Percentiles rank a stretch among this genome's conserved stretches.
Evolutionary conservation across 2,329 filamentous ascomycete species (phyloP).

Genomic region (Septoria linicola): DNA sequence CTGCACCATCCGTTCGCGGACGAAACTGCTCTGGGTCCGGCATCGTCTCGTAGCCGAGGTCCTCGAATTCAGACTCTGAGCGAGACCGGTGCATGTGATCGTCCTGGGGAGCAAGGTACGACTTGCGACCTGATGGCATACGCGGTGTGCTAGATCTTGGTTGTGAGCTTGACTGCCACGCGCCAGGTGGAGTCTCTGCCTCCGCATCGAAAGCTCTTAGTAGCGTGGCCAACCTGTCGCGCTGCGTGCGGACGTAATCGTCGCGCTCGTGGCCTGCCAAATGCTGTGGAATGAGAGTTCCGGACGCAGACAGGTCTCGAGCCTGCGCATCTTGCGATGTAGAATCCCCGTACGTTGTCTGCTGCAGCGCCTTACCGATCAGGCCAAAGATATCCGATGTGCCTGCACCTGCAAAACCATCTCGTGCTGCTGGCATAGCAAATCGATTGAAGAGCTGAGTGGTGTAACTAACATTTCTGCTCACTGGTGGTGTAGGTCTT

Average conservation of each 20-base stretch:
- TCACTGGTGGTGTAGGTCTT: conserved; percentile 49
- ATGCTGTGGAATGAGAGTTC: conserved; percentile 67
- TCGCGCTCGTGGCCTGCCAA: conserved; percentile 69
- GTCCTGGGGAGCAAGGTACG: conserved; percentile 29
- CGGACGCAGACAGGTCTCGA: conserved; percentile 56
- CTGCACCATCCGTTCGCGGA: conserved; percentile 13
- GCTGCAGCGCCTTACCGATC: conserved; percentile 70
- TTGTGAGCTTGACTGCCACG: conserved; percentile 24
- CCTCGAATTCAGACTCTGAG: conserved; percentile 83
- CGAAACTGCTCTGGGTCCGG: conserved; percentile 37
- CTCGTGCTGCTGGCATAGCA: conserved; percentile 70
- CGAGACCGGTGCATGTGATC: conserved; percentile 69
- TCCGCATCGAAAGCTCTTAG: conserved; percentile 78
- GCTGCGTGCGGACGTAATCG: conserved; percentile 73
- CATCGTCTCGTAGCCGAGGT: conserved; percentile 40
- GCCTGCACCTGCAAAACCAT: conserved; percentile 47
- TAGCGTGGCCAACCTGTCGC: conserved; percentile 71
- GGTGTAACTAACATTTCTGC: conserved; percentile 62
- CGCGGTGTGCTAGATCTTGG: conserved; percentile 28
- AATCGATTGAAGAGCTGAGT: conserved; percentile 82
- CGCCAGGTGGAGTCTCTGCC: conserved; percentile 53
- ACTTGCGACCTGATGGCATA: conserved; percentile 32
- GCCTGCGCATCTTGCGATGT: conserved; percentile 44
- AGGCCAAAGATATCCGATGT: conserved; percentile 72
- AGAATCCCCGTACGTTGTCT: conserved; percentile 38